These are phyloP conservation scores for Paracoccidioides brasiliensis DNA, from an alignment of 2,329 filamentous ascomycete genomes.

Conservation along the genomic window DNA sequence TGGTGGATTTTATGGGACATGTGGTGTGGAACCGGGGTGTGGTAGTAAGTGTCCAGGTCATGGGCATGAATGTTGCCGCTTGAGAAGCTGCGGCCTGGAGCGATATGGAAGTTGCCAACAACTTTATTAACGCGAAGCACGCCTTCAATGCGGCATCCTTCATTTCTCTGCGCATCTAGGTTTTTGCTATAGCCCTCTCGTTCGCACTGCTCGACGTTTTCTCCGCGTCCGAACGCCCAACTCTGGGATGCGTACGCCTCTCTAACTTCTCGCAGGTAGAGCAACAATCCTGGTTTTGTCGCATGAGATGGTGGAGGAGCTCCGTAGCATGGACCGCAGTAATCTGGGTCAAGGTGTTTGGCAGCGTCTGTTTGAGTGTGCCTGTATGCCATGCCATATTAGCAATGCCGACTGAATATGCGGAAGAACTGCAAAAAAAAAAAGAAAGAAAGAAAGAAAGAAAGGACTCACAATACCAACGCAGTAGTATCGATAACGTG, in stretches of 20 bases:
- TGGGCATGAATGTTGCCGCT: conserved; percentile 96
- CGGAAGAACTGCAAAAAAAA: not conserved
- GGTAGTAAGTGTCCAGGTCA: conserved; percentile 91
- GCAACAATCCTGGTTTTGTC: conserved; percentile 81
- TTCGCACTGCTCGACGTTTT: conserved; percentile 87
- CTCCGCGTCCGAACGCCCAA: conserved; percentile 89
- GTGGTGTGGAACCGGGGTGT: conserved; percentile 60
- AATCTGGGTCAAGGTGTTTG: conserved; percentile 71
- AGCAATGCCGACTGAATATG: not conserved
- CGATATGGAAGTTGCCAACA: conserved; percentile 95
- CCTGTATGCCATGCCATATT: conserved; percentile 27
- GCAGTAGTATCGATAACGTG: conserved; percentile 57
- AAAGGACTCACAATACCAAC: conserved; percentile 48
- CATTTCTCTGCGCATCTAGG: conserved; percentile 72
- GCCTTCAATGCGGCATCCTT: conserved; percentile 91
- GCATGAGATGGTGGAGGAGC: conserved; percentile 59
- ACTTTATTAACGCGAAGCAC: conserved; percentile 94
- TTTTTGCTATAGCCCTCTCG: conserved; percentile 87
- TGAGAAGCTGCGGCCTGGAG: conserved; percentile 89
- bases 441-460: not conserved
- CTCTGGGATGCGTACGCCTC: conserved; percentile 81
- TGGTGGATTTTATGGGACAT: conserved; percentile 84
- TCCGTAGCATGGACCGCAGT: conserved; percentile 91
- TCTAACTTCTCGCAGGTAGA: conserved; percentile 90
- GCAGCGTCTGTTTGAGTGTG: conserved; percentile 56